A percentile compares a stretch with the other conserved stretches of the same genome.
Evolutionary conservation across 2,329 filamentous ascomycete genomes (phyloP).

Genomic region (Trichoderma lentiforme): DNA sequence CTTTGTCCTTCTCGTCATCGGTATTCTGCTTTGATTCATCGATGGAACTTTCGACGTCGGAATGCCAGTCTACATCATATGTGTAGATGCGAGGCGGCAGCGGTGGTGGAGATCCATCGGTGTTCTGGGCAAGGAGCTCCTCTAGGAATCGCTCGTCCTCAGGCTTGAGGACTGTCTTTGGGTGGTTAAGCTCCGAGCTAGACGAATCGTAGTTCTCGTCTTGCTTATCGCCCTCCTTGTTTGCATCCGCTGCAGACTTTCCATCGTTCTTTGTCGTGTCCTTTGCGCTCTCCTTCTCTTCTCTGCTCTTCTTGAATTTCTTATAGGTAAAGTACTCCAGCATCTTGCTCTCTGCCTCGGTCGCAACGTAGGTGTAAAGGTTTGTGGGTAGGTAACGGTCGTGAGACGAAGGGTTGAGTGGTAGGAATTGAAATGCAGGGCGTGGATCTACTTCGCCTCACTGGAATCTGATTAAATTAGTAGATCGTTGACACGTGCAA

Average conservation of each 20-base stretch:
- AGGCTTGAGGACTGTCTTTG: constrained; percentile 49
- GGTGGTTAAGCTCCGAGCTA: constrained; percentile 25
- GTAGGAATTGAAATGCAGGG: neutral
- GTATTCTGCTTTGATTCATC: constrained; percentile 24
- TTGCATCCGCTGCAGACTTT: neutral
- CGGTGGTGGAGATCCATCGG: constrained; percentile 47
- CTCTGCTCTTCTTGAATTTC: constrained; percentile 59
- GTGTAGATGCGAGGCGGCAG: constrained; percentile 53
- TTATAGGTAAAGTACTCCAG: constrained; percentile 61
- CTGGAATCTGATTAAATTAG: neutral
- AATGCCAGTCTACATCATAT: constrained; percentile 49
- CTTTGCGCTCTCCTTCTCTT: constrained; percentile 32
- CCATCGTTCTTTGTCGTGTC: constrained; percentile 25
- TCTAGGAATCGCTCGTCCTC: constrained; percentile 59
- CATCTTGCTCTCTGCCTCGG: constrained; percentile 41
- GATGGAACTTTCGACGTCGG: constrained; percentile 29
- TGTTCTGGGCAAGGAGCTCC: constrained; percentile 44
- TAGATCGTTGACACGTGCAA: constrained; percentile 9
- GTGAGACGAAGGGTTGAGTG: neutral
- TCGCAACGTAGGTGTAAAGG: neutral
- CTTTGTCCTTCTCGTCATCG: constrained; percentile 17
- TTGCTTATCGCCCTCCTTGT: neutral
- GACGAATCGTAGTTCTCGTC: constrained; percentile 25
- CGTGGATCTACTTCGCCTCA: neutral
- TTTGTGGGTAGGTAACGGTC: neutral